Evolutionary conservation across 2,329 filamentous ascomycete species (phyloP), one percentile per base, ranked within the genome.

Genomic region (Akanthomyces lecanii): DNA sequence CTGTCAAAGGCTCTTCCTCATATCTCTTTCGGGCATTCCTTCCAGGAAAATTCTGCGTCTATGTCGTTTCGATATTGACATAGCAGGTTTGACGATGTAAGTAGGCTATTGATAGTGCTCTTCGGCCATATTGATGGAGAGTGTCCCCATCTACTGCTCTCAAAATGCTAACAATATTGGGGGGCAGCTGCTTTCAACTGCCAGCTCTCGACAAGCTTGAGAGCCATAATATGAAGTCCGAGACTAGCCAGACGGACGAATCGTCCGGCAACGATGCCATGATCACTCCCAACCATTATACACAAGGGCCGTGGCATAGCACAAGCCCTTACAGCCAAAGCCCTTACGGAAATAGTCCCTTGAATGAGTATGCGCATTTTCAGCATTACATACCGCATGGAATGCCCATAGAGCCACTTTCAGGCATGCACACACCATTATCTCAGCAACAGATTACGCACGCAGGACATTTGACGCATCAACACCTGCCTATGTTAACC

Each of bases 401-500:
- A 11, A 66, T 85, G 60, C 77, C 82, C 3, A 79, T 81, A 28
- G 83, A 85, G 64, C 76, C 81, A 1, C 69, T 85, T 63, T 72
- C 71, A 64, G 75, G 79, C 65, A 83, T 86, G 76, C 81, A 85
- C 58, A 84, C 86, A 50, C 84, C 86, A 21, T 79, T 89, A 67
- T 63, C 65, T n/a, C 64, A 66, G 36, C 81, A 47, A 3, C 60
- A 65, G 14, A 63, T 68, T 42, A 56, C 68, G 42, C 74, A 81
- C 64, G 71, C 77, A 79, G 38, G 79, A 80, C 64, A 79, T 63
- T 63, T 65, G 55, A 56, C 57, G 53, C 76, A 79, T 61, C 70
- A 77, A 11, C 84, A 85, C 65, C 77, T 90, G 23, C 85, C 90
- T 25, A 88, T 90, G 71, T 78, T 93, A 67, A 87, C 91, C 69